Percentiles rank a stretch among this genome's conserved stretches.
These are phyloP conservation scores for Aspergillus ustus DNA, from an alignment of 2,329 filamentous ascomycete genomes.

Conservation along the genomic window DNA sequence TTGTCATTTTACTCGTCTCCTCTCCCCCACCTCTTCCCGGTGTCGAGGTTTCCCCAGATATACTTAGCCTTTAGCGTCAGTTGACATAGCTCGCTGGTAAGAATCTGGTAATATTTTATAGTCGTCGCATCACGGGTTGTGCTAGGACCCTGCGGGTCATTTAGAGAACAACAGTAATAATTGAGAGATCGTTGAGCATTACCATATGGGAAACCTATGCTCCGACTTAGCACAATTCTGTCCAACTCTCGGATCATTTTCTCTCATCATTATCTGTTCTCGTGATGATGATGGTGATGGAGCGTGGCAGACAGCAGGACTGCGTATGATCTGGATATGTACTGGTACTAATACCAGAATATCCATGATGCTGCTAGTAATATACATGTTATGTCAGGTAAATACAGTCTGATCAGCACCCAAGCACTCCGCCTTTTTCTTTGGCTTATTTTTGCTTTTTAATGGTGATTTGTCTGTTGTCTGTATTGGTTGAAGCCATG, in stretches of 20 bases:
- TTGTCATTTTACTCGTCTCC: not conserved
- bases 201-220: not conserved
- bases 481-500: constrained; percentile 8
- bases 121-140: not conserved
- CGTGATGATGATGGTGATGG: not conserved
- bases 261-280: not conserved
- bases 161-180: not conserved
- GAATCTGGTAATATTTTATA: not conserved
- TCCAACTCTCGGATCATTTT: not conserved
- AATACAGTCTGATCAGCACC: not conserved
- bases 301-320: not conserved
- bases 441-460: no score
- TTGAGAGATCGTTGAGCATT: no score
- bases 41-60: not conserved
- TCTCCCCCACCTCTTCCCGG: not conserved
- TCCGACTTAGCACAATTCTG: not conserved
- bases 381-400: not conserved
- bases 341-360: not conserved
- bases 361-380: not conserved
- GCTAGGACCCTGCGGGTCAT: not conserved
- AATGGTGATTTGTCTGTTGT: not conserved
- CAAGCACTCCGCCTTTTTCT: constrained; percentile 9
- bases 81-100: not conserved
- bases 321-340: not conserved
- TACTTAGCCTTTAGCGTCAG: not conserved